A percentile compares a stretch with the other conserved stretches of the same genome.
These are phyloP conservation scores for Crotalaria pallida DNA, from an alignment of 306 rosid genomes.

Conservation along the genomic window DNA sequence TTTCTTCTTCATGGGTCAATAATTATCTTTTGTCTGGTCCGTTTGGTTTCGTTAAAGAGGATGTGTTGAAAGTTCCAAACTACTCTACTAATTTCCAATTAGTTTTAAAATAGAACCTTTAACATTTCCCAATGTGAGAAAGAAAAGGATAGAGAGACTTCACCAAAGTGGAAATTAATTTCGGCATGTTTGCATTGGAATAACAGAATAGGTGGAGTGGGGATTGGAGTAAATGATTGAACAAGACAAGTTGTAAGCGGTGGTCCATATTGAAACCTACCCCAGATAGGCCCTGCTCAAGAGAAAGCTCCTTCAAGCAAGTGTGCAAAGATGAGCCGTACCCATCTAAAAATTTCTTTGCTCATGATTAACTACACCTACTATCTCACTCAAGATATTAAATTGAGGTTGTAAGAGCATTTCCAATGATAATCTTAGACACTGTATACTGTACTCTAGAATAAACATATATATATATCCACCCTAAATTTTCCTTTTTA, in stretches of 20 bases:
- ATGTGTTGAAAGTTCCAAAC: too few species aligned
- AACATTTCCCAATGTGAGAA: not conserved
- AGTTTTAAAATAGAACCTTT: too few species aligned
- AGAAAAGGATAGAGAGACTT: not conserved
- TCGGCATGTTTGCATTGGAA: conserved; percentile 6
- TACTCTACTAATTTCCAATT: too few species aligned
- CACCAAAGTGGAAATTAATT: not conserved
- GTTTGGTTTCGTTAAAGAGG: too few species aligned
- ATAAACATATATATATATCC: too few species aligned
- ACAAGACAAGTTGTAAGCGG: conserved; percentile 42
- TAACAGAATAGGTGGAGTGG: conserved; percentile 28
- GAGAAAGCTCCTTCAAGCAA: not conserved
- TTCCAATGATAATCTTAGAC: too few species aligned
- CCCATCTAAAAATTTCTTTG: conserved; percentile 27
- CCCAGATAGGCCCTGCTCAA: not conserved
- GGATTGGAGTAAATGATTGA: conserved; percentile 33
- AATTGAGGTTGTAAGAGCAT: too few species aligned
- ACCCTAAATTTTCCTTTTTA: too few species aligned
- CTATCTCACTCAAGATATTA: too few species aligned
- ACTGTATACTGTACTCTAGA: too few species aligned
- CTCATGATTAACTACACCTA: not conserved
- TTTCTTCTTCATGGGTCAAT: too few species aligned
- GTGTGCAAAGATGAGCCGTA: conserved; percentile 2
- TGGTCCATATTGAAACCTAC: conserved; percentile 37
- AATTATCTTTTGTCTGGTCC: too few species aligned